A percentile compares a stretch with the other conserved stretches of the same genome.
Conservation (phyloP, 1,139 yeast genomes). For the Protomyces gravidus region DNA sequence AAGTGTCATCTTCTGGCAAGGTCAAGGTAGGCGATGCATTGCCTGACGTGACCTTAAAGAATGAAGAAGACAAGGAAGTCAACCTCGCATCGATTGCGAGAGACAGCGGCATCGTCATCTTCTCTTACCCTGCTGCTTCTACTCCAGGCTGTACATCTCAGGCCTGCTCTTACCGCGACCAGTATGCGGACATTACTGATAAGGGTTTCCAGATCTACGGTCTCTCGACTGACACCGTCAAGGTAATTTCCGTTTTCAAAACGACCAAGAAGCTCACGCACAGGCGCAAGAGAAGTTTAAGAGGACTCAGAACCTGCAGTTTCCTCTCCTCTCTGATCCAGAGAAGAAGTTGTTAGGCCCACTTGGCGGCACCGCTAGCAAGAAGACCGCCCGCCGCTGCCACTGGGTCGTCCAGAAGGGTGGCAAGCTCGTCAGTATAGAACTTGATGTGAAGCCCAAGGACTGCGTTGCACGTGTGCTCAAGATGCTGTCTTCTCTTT, state of each 20-base stretch:
- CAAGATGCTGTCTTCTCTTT: slow-evolving; percentile 14
- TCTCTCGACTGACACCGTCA: slow-evolving; percentile 63
- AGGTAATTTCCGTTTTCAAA: slow-evolving; percentile 43
- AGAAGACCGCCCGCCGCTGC: slow-evolving; percentile 67
- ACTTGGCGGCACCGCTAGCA: slow-evolving; percentile 75
- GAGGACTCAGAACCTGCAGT: slow-evolving; percentile 63
- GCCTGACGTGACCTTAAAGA: slow-evolving; percentile 57
- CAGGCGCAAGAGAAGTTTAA: slow-evolving; percentile 62
- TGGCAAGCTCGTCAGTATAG: slow-evolving; percentile 63
- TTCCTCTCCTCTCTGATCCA: slow-evolving; percentile 74
- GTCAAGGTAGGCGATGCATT: slow-evolving; percentile 62
- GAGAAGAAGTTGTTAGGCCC: slow-evolving; percentile 59
- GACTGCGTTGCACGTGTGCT: slow-evolving; percentile 61
- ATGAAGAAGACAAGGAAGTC: slow-evolving; percentile 64
- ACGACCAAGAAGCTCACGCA: neutral
- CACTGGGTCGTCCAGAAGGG: slow-evolving; percentile 76
- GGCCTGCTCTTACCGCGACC: slow-evolving; percentile 80
- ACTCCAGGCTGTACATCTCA: slow-evolving; percentile 72
- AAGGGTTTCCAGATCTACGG: slow-evolving; percentile 44
- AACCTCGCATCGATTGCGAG: slow-evolving; percentile 47
- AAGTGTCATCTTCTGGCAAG: slow-evolving; percentile 16
- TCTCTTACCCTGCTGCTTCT: slow-evolving; percentile 83
- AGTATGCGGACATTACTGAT: slow-evolving; percentile 52
- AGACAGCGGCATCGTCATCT: slow-evolving; percentile 47
- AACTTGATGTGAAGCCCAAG: slow-evolving; percentile 73